Evolutionary conservation across 1,139 yeast genomes (phyloP).

Genomic region (Arxiozyma slooffiae): DNA sequence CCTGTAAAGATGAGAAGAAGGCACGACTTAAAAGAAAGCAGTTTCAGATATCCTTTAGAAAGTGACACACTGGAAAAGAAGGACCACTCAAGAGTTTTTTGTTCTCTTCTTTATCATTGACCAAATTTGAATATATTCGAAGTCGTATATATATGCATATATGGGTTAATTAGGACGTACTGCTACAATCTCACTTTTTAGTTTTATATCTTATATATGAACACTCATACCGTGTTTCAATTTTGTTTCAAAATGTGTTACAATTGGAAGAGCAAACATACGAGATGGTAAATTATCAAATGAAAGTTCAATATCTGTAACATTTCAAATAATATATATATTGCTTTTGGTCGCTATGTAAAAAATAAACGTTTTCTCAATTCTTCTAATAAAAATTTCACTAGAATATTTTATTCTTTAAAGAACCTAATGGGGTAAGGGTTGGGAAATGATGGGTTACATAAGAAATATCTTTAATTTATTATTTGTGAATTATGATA

Average conservation of each 20-base stretch:
- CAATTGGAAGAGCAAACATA: not conserved
- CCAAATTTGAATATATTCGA: not conserved
- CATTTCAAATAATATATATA: too few species aligned
- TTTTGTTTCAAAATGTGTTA: not conserved
- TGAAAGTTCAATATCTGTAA: too few species aligned
- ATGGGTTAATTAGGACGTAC: not conserved
- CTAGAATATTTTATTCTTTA: too few species aligned
- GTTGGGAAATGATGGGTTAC: not conserved
- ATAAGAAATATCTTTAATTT: not conserved
- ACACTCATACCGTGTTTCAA: not conserved
- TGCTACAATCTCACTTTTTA: not conserved
- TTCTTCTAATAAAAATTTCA: not conserved
- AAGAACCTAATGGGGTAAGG: not conserved
- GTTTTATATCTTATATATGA: not conserved
- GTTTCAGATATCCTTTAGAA: too few species aligned
- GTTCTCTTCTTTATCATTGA: too few species aligned
- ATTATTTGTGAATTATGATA: constrained; percentile 2
- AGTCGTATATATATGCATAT: too few species aligned
- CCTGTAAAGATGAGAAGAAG: not conserved
- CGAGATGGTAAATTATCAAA: too few species aligned
- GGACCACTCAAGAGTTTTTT: too few species aligned
- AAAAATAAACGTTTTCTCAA: too few species aligned
- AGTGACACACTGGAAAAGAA: too few species aligned
- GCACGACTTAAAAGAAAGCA: too few species aligned
- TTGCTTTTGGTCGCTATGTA: too few species aligned